phyloP scores from a whole-genome alignment of 2,329 filamentous ascomycete species.

The Emericellopsis atlantica region DNA sequence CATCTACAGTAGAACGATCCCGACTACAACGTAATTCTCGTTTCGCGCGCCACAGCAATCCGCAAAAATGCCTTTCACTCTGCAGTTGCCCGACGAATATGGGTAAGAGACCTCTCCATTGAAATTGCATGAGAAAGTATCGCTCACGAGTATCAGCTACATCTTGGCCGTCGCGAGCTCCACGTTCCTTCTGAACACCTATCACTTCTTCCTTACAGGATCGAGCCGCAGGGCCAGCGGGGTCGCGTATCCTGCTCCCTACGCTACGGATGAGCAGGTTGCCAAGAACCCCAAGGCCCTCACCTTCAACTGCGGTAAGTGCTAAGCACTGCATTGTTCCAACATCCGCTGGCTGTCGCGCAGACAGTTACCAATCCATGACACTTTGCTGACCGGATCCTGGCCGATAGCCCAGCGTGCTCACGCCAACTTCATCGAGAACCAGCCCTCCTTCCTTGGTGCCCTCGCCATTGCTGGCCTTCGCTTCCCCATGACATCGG shows the following conservation, averaged over 20 bases:
- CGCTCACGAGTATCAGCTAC: constrained; percentile 30
- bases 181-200: constrained; percentile 43
- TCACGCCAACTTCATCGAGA: constrained; percentile 53
- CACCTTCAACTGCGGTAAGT: constrained; percentile 49
- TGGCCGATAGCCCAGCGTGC: constrained; percentile 37
- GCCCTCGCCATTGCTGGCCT: constrained; percentile 44
- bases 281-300: constrained; percentile 39
- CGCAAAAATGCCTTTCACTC: constrained; percentile 26
- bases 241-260: constrained; percentile 43
- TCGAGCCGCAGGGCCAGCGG: constrained; percentile 37
- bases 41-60: constrained; percentile 1
- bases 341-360: not conserved
- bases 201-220: constrained; percentile 35
- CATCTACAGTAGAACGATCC: no score
- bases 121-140: not conserved
- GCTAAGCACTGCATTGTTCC: not conserved
- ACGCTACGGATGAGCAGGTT: constrained; percentile 40
- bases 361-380: not conserved
- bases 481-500: constrained; percentile 35
- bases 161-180: constrained; percentile 45
- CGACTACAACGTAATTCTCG: not conserved
- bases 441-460: constrained; percentile 37
- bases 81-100: constrained; percentile 35
- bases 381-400: not conserved
- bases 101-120: constrained; percentile 23